Evolutionary conservation across 371 early-diverging fungal genomes (phyloP), one percentile per base, ranked within the genome.

Genomic region (Zychaea mexicana): DNA sequence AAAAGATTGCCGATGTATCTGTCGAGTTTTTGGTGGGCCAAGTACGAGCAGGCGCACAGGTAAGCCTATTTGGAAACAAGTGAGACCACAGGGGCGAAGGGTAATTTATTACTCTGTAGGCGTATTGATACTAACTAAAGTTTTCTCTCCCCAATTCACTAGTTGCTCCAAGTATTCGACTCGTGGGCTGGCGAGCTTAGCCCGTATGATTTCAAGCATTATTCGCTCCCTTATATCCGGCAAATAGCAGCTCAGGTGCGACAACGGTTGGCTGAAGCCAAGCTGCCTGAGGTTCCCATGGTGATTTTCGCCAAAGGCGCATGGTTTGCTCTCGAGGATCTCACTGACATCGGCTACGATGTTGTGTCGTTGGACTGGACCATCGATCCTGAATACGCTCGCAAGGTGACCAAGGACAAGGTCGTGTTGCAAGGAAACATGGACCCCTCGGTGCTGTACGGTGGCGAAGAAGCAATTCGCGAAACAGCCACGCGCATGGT

Each of bases 31-130:
- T 97, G 67, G 87, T 95, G 17, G 95, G 91, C 15, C 98, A 98
- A 81, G 93, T 94, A n/a, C 89, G 84, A 60, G 96, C 98, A n/a
- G 99, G 99, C 61, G 99, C 99, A 38, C 97, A 98, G 85, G 92
- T 93, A 78, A 58, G 56, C 33, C 33, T 33, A 5, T 33, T 33
- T 33, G n/a, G n/a, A n/a, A n/a, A n/a, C n/a, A n/a, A n/a, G n/a
- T n/a, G n/a, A n/a, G n/a, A n/a, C n/a, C n/a, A n/a, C n/a, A n/a
- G n/a, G n/a, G n/a, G n/a, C n/a, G n/a, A n/a, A n/a, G n/a, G n/a
- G n/a, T n/a, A n/a, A n/a, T n/a, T n/a, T n/a, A n/a, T n/a, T n/a
- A n/a, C n/a, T n/a, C n/a, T n/a, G n/a, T n/a, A n/a, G n/a, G n/a
- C n/a, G n/a, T n/a, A n/a, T n/a, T n/a, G n/a, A n/a, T n/a, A n/a